Conservation (phyloP, 2,329 filamentous ascomycete genomes). For the Neonectria coccinea region DNA sequence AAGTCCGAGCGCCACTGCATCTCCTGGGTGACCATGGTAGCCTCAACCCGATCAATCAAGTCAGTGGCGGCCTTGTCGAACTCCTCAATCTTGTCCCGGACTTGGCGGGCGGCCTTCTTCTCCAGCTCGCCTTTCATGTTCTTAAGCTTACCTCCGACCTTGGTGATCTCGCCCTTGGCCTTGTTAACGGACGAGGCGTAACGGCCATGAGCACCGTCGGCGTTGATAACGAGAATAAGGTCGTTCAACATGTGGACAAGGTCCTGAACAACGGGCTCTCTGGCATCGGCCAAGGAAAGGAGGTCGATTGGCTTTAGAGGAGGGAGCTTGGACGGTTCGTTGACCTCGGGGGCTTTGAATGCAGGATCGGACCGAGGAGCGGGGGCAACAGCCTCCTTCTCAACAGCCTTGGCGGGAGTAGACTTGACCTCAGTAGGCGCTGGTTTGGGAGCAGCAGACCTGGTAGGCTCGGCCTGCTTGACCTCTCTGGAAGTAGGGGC, state of each 20-base stretch:
- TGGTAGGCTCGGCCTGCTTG: constrained; percentile 46
- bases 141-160: constrained; percentile 82
- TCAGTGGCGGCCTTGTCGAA: constrained; percentile 91
- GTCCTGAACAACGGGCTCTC: constrained; percentile 91
- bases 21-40: constrained; percentile 84
- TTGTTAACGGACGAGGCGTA: constrained; percentile 84
- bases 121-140: constrained; percentile 77
- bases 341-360: constrained; percentile 70
- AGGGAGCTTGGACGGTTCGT: constrained; percentile 73
- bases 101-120: constrained; percentile 78
- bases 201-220: constrained; percentile 80
- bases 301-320: constrained; percentile 81
- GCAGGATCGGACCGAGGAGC: constrained; percentile 43
- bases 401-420: constrained; percentile 46
- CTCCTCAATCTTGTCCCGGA: constrained; percentile 76
- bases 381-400: constrained; percentile 48
- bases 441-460: constrained; percentile 49
- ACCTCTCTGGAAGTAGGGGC: constrained; percentile 50
- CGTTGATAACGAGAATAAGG: constrained; percentile 92
- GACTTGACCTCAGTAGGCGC: constrained; percentile 38
- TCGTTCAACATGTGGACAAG: constrained; percentile 96
- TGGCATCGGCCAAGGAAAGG: constrained; percentile 78
- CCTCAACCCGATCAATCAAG: constrained; percentile 88
- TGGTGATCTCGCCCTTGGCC: constrained; percentile 84
- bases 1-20: constrained; percentile 88